phyloP scores from a whole-genome alignment of 148 eudicot species.

The Hydrangea macrophylla region DNA sequence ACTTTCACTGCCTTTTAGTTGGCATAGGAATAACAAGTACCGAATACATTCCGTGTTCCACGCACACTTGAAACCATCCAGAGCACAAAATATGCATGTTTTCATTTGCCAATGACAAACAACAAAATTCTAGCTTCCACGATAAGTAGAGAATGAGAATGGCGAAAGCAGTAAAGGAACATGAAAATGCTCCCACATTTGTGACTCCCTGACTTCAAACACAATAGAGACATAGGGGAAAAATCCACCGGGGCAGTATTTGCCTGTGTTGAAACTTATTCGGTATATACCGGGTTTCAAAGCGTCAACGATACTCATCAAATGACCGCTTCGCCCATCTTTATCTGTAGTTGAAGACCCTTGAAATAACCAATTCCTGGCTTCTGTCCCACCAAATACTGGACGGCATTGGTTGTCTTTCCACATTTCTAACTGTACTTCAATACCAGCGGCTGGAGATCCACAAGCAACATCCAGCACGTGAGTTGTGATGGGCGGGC shows the following conservation, averaged over 20 bases:
- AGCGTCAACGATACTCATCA: constrained; percentile 67
- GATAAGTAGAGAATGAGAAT: constrained; percentile 83
- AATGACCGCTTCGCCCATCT: constrained; percentile 86
- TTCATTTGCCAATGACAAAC: neutral
- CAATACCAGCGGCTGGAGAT: constrained; percentile 61
- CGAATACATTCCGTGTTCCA: neutral
- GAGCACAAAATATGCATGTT: neutral
- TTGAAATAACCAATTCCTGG: constrained; percentile 42
- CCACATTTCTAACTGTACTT: constrained; percentile 73
- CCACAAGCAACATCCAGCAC: constrained; percentile 76
- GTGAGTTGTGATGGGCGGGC: constrained; percentile 94
- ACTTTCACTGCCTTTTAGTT: too few species aligned
- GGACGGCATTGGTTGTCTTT: constrained; percentile 39
- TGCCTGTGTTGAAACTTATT: constrained; percentile 82
- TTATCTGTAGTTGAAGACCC: constrained; percentile 70
- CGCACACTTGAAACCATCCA: neutral
- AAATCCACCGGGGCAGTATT: constrained; percentile 64
- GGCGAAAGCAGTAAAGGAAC: constrained; percentile 91
- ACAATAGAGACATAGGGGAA: constrained; percentile 81
- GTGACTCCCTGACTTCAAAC: constrained; percentile 76
- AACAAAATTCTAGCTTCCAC: constrained; percentile 60
- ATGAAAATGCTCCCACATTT: constrained; percentile 87
- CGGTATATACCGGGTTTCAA: constrained; percentile 64
- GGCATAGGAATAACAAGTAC: too few species aligned
- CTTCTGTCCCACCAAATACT: constrained; percentile 43